These are phyloP conservation scores for Colletotrichum zoysiae DNA, from an alignment of 2,329 filamentous ascomycete species.

Conservation along the genomic window DNA sequence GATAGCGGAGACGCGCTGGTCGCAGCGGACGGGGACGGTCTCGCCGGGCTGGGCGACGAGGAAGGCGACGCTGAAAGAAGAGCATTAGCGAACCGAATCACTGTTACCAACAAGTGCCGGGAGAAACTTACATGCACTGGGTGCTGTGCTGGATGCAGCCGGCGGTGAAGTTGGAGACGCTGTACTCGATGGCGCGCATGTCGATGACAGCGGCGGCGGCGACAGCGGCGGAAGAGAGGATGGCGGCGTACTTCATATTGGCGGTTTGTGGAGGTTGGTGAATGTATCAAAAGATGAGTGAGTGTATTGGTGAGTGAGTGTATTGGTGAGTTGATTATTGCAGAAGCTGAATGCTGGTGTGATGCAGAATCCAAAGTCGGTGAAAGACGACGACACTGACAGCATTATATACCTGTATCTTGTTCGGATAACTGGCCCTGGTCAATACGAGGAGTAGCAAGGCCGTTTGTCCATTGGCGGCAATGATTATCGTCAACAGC, in stretches of 20 bases:
- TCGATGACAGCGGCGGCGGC: slow-evolving; percentile 44
- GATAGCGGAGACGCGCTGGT: slow-evolving; percentile 41
- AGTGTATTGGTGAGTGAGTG: slow-evolving; percentile 9
- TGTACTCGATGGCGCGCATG: slow-evolving; percentile 44
- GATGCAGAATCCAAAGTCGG: not conserved
- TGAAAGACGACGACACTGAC: not conserved
- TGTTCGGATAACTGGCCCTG: not conserved
- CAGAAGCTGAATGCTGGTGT: slow-evolving; percentile 12
- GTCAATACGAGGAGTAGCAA: slow-evolving; percentile 25
- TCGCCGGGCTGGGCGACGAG: slow-evolving; percentile 44
- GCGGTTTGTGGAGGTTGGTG: slow-evolving; percentile 17
- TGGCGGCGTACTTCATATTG: slow-evolving; percentile 47
- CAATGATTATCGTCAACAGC: slow-evolving; percentile 31
- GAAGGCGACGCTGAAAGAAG: slow-evolving; percentile 11
- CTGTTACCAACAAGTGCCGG: accelerated
- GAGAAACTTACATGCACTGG: slow-evolving; percentile 45
- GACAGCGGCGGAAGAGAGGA: slow-evolving; percentile 44
- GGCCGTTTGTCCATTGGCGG: not conserved
- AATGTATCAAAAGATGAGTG: slow-evolving; percentile 2
- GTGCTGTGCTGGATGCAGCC: slow-evolving; percentile 48
- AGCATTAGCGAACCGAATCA: not conserved
- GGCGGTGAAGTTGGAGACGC: slow-evolving; percentile 47
- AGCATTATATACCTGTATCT: slow-evolving; percentile 19
- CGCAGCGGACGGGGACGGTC: slow-evolving; percentile 46
- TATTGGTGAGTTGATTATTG: not conserved